Evolutionary conservation across 129 eudicot species (phyloP).

Genomic region (Flaveria bidentis): DNA sequence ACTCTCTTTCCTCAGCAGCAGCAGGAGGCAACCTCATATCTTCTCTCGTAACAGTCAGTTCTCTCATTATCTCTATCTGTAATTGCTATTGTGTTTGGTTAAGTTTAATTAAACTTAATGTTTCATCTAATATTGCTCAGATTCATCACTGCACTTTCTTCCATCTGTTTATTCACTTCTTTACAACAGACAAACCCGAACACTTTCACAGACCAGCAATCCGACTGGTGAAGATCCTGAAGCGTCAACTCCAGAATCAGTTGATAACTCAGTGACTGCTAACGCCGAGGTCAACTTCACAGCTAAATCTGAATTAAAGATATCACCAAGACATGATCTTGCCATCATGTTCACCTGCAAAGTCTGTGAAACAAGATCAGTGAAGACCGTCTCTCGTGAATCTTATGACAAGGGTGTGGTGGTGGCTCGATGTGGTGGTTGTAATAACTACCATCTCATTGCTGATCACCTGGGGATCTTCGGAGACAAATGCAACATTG

Average conservation of each 20-base stretch:
- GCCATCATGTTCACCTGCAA: conserved; percentile 86
- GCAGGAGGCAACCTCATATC: conserved; percentile 33
- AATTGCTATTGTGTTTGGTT: background rate
- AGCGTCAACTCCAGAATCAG: conserved; percentile 34
- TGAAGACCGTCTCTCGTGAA: conserved; percentile 80
- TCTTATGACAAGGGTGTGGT: conserved; percentile 93
- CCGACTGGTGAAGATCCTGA: conserved; percentile 22
- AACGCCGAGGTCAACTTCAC: conserved; percentile 30
- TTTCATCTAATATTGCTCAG: conserved; percentile 32
- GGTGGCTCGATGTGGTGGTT: conserved; percentile 83
- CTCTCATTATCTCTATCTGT: background rate
- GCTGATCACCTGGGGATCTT: conserved; percentile 88
- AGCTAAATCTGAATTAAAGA: conserved; percentile 59
- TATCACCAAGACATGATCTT: conserved; percentile 80
- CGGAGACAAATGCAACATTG: conserved; percentile 80
- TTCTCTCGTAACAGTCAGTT: conserved; percentile 37
- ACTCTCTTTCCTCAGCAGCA: conserved; percentile 41
- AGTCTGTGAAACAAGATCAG: conserved; percentile 75
- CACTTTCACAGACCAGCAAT: conserved; percentile 45
- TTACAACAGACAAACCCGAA: conserved; percentile 34
- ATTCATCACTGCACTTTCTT: conserved; percentile 27
- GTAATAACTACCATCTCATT: conserved; percentile 78
- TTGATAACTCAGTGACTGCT: conserved; percentile 20
- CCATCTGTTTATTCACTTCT: conserved; percentile 41
- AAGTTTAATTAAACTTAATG: background rate